Base-by-base conservation (phyloP, 306 rosid species). In the Cucumis hystrix region DNA sequence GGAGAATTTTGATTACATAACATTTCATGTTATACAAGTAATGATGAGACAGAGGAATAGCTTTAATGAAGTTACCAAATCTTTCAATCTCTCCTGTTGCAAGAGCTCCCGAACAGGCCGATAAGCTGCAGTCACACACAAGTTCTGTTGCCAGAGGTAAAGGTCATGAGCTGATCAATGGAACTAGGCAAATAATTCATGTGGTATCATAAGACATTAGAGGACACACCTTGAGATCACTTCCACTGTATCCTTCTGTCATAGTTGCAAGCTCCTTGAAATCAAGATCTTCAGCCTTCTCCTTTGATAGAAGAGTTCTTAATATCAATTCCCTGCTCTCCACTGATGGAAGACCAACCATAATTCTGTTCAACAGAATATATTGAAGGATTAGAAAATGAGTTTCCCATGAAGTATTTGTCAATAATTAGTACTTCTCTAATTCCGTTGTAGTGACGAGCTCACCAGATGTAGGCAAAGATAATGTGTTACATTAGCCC, bases 91-190 rank as follows among this genome's bases (percentile, higher is more conserved):
- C 85, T 96, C 99, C 66, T 86, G 91, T 84, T 91, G 86, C 80
- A 96, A 64, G 49, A 96, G 87, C 90, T 96, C 98, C 85, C 97
- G 85, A 59, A 96, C 93, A 11, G 98, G 99, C 69, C 90, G 88
- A 82, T 92, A 96, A 67, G 99, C 97, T 2, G 99, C 99, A 13
- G 97, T 92, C 43, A 85, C 83, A 77, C 98, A 96, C 82, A 96
- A 85, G 81, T 96, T 92, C 98, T 95, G 96, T 79, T 84, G 47
- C 85, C 77, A 86, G 76, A 67, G 79, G 71, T 66, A 74, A 66
- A 79, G 41, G 33, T 86, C 52, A 80, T 45, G 57, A 85, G 59
- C 62, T 64, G 18, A 28, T 79, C 30, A 62, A 16, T 56, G 35
- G 64, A 64, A 35, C 78, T 17, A 30, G 39, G 8, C 2, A 47